Base-by-base conservation (phyloP, 2,329 filamentous ascomycete species). In the Aspergillus niger region DNA sequence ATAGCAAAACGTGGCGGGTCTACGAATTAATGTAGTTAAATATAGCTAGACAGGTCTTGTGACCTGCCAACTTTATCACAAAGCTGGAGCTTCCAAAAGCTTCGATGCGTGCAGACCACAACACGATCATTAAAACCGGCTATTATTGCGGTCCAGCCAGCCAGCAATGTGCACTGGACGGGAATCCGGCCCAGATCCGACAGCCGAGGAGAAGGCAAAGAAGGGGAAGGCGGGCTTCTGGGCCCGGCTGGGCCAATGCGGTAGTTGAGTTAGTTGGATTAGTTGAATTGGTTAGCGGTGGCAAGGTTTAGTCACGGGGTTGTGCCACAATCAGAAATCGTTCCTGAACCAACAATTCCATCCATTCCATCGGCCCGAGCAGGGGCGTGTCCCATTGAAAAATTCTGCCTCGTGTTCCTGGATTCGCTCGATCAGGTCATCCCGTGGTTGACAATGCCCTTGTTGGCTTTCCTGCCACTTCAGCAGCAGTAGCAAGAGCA, bases 281-380 rank as follows among this genome's bases (percentile, higher is more conserved):
- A 30, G 28, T 30, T 30, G 0, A 10, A 10, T 30, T 30, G 8
- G 11, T 30, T 50, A n/a, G 47, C 26, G 28, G 47, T 50, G 47
- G 47, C 47, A 17, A 50, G 47, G 47, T 50, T n/a, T 10, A n/a
- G 47, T 50, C 47, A 50, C 47, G 47, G 26, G 47, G 47, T 10
- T 11, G 44, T 28, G 15, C 44, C 44, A 26, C 13, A 26, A 15
- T 24, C 44, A 28, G n/a, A 22, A 15, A 11, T 30, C 24, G 47
- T 50, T 50, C 47, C 47, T 50, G 47, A 50, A 50, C 47, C 47
- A 50, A 50, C 26, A 11, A 30, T 30, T 30, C 11, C 32, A 36
- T 36, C 32, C 32, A 36, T 36, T 36, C 32, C 32, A 36, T 22
- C 47, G 47, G 24, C 26, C 26, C 47, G 26, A 11, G 32, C 32